Evolutionary conservation across 441 rosid species (phyloP), one percentile per base, ranked within the genome.

Genomic region (Populus trichocarpa): DNA sequence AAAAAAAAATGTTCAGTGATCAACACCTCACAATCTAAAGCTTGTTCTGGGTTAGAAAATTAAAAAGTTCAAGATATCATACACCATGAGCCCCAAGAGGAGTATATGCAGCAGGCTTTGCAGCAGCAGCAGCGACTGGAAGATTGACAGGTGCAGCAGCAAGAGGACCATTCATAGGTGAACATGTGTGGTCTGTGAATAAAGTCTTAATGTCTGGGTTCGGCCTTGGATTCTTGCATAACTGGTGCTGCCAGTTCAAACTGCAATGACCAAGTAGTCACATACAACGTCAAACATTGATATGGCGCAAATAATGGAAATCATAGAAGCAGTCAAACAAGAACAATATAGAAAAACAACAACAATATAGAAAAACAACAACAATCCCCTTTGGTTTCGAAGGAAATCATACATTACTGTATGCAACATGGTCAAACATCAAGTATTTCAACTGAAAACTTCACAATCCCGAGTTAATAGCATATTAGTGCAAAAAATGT

Each of bases 191-290:
- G 80, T 95, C 98, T 71, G 86, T 89, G 84, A 95, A 95, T 81
- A 95, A 73, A 67, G 99, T 95, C 83, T 92, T 93, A 70, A 93
- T 95, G 78, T 93, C 94, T 64, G 98, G 97, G 78, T 95, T 93
- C 71, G 94, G 79, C 87, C 93, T 88, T 9, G 95, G 97, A 77
- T 91, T 95, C 89, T 93, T 91, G 87, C 98, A 93, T 67, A 91
- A 77, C 81, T 89, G 92, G 84, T 95, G 98, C 91, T 95, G 97
- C 97, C 97, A 93, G 74, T 91, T 91, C 84, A 95, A 90, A 76
- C 98, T 95, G 90, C 76, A 88, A 80, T 70, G 25, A 69, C 23
- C 77, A 74, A 80, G 77, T 36, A 72, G 46, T 46, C 68, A 78
- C 66, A 66, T 26, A 73, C 69, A 74, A 53, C 20, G 23, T 75